Percentiles rank a stretch among this genome's conserved stretches.
phyloP scores from a whole-genome alignment of 306 rosid species.

The Sesbania bispinosa region DNA sequence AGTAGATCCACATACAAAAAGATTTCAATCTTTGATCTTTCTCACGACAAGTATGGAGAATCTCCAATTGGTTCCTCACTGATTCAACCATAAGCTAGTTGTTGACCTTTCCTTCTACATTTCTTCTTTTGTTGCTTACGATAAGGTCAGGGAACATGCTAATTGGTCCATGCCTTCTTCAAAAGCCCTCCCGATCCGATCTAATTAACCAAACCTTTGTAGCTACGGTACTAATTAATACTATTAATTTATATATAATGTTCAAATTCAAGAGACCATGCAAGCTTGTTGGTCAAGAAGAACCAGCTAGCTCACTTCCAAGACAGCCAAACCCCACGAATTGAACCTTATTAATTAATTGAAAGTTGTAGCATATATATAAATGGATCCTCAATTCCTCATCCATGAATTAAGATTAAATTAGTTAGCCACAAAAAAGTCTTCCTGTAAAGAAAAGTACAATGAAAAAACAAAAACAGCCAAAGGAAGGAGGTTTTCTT shows the following conservation, averaged over 20 bases:
- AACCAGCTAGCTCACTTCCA: constrained; percentile 18
- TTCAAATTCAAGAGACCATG: constrained; percentile 27
- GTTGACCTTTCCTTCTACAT: constrained; percentile 33
- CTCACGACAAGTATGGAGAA: constrained; percentile 29
- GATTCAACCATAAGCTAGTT: constrained; percentile 30
- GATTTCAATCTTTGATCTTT: constrained; percentile 20
- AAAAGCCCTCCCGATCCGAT: constrained; percentile 29
- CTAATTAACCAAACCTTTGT: constrained; percentile 24
- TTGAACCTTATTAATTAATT: neutral
- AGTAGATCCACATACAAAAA: constrained; percentile 25
- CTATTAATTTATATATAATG: neutral
- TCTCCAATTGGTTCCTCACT: constrained; percentile 36
- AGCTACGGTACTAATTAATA: constrained; percentile 8
- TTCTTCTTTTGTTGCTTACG: constrained; percentile 42
- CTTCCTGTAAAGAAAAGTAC: constrained; percentile 8
- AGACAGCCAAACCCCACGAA: neutral
- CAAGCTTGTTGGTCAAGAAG: constrained; percentile 30
- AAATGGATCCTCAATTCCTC: constrained; percentile 2
- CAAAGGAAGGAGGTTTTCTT: constrained; percentile 13
- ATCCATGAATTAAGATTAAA: neutral
- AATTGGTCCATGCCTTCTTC: constrained; percentile 40
- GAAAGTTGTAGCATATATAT: too few relatives aligned
- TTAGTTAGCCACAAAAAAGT: constrained; percentile 1
- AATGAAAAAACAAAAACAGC: constrained; percentile 2
- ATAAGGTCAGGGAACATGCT: constrained; percentile 34